phyloP scores from a whole-genome alignment of 768 basidiomycete genomes.

The Phlebiopsis gigantea region DNA sequence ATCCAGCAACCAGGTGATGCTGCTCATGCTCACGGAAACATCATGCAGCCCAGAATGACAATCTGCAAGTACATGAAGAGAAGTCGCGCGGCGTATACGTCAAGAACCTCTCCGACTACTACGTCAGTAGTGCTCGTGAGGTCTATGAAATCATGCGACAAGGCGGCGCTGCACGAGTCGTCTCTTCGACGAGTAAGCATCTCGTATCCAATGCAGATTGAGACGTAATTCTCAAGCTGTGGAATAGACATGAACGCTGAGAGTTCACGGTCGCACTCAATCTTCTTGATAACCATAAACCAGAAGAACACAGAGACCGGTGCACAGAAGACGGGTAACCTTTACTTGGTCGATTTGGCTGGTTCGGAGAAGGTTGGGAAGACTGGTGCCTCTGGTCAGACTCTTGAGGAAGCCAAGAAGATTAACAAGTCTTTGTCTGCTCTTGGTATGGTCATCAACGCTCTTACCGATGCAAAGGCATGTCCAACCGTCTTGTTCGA shows the following conservation, averaged over 20 bases:
- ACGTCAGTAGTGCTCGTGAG: constrained; percentile 91
- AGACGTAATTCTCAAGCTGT: neutral
- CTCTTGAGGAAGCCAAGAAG: constrained; percentile 99
- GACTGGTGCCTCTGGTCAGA: constrained; percentile 98
- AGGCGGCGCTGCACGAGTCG: constrained; percentile 85
- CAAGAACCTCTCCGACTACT: constrained; percentile 95
- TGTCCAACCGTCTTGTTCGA: no score
- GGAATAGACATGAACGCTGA: constrained; percentile 96
- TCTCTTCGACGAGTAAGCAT: constrained; percentile 86
- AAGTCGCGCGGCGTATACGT: constrained; percentile 97
- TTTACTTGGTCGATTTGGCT: constrained; percentile 96
- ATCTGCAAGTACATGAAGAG: constrained; percentile 97
- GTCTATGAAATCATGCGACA: constrained; percentile 99
- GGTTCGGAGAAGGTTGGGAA: constrained; percentile 99
- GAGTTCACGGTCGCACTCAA: constrained; percentile 97
- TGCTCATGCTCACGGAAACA: neutral
- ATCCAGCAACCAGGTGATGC: neutral
- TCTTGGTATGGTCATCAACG: constrained; percentile 99
- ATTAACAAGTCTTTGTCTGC: constrained; percentile 99
- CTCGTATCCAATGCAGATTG: neutral
- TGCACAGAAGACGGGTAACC: constrained; percentile 91
- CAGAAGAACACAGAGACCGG: constrained; percentile 96
- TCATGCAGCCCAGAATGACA: constrained; percentile 85
- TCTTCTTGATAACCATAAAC: constrained; percentile 96
- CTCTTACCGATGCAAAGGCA: constrained; percentile 93